Evolutionary conservation across 257 asterid species (phyloP), one percentile per base, ranked within the genome.

Genomic region (Plantago ovata): DNA sequence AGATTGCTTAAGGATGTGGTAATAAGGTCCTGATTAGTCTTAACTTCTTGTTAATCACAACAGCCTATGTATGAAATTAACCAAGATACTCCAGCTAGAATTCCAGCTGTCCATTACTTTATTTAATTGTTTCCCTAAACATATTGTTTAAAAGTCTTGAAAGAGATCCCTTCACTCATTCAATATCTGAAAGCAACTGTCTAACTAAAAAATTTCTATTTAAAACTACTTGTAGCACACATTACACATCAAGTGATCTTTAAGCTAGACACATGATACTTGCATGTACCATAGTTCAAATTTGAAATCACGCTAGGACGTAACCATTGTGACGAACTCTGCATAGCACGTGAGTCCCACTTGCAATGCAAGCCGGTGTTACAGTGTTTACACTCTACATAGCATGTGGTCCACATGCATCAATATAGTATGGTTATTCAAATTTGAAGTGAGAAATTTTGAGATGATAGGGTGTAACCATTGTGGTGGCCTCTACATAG

Each of bases 161-260:
- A 63, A 56, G 43, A 64, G 10, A 65, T 48, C 71, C 70, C 61
- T 43, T 58, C 53, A 65, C 36, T 15, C 46, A 46, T 45, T 70
- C 79, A 57, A 72, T 63, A 63, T 49, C 64, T 64, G 85, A 80
- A 76, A 73, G 78, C 81, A 59, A 74, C 69, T 53, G 23, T 56
- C 62, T 63, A 77, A 69, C 76, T 28, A 28, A 28, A 45, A 15
- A 19, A 15, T 3, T 16, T 2, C 18, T 6, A 49, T 8, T 49
- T 21, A 19, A 8, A 49, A 49, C 33, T 47, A 16, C 22, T 10
- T 19, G 1, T 18, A 8, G 5, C 36, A 28, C 36, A 28, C 36
- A 28, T 48, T 9, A 49, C 9, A 13, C 18, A 12, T 0, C 13
- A 12, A 24, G 32, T 24, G 32, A 28, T 28, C 7, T 8, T 28